Evolutionary conservation across 2,329 filamentous ascomycete species (phyloP).

Genomic region (Monilinia vaccinii-corymbosi): DNA sequence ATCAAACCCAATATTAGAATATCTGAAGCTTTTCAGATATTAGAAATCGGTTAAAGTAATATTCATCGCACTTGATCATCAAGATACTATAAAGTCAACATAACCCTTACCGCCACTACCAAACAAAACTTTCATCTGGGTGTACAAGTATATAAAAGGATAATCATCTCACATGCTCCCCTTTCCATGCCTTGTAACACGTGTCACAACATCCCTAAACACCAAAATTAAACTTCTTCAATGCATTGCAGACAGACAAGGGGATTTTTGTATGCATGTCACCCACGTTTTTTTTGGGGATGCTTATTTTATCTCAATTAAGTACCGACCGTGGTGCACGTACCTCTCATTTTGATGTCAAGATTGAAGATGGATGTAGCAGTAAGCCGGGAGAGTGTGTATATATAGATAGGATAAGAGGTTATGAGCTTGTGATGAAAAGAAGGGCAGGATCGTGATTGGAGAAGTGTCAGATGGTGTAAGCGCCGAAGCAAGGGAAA

Average conservation of each 20-base stretch:
- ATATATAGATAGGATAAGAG: too few species aligned
- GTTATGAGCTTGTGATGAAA: not conserved
- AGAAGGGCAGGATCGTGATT: not conserved
- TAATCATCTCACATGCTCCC: not conserved
- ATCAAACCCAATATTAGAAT: too few species aligned
- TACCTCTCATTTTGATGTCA: not conserved
- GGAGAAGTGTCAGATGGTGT: not conserved
- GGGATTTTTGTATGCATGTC: not conserved
- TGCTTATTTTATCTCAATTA: not conserved
- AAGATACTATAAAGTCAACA: too few species aligned
- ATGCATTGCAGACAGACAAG: not conserved
- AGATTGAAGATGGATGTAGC: not conserved
- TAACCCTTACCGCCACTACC: too few species aligned
- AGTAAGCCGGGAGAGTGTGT: too few species aligned
- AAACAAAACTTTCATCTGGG: not conserved
- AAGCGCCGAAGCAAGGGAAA: not conserved
- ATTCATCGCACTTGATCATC: too few species aligned
- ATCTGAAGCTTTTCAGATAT: too few species aligned
- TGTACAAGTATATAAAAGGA: not conserved
- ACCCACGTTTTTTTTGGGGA: not conserved
- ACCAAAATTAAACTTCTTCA: not conserved
- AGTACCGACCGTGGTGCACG: not conserved
- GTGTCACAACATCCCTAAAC: not conserved
- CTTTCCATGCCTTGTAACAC: not conserved
- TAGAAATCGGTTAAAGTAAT: too few species aligned